phyloP scores from a whole-genome alignment of 805 yeast species.

The Ogataea wickerhamii region DNA sequence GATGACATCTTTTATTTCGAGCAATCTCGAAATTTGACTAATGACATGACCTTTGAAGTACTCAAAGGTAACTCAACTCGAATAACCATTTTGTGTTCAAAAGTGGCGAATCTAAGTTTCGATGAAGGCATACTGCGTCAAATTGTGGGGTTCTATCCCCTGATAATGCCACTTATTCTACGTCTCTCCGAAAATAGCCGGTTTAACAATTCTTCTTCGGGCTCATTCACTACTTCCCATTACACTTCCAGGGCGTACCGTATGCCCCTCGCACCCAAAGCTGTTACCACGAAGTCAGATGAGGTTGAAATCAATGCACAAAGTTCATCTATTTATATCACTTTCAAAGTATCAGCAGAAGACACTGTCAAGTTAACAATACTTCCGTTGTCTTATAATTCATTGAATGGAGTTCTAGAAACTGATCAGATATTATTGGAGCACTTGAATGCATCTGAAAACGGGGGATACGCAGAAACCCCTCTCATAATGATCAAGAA shows the following conservation, averaged over 20 bases:
- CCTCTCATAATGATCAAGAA: conserved; percentile 26
- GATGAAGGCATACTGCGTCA: conserved; percentile 8
- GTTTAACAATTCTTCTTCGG: not conserved
- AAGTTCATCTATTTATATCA: conserved; percentile 36
- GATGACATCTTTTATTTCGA: conserved; percentile 27
- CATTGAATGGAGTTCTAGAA: conserved; percentile 31
- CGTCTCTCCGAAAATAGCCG: not conserved
- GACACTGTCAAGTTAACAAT: conserved; percentile 28
- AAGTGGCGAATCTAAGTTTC: conserved; percentile 32
- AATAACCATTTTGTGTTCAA: conserved; percentile 42
- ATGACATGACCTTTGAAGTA: conserved; percentile 54
- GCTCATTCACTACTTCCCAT: not conserved
- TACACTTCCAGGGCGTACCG: not conserved
- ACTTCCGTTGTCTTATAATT: conserved; percentile 44
- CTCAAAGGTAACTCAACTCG: conserved; percentile 28
- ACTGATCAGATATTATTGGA: conserved; percentile 34
- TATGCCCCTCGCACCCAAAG: not conserved
- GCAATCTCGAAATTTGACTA: conserved; percentile 29
- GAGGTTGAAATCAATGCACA: conserved; percentile 34
- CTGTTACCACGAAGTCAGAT: not conserved
- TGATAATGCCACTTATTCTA: conserved; percentile 15
- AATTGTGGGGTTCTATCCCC: conserved; percentile 8
- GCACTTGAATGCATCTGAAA: conserved; percentile 2
- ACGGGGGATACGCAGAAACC: conserved; percentile 7
- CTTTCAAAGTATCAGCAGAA: conserved; percentile 20